phyloP scores from a whole-genome alignment of 1,139 yeast species.

The Kluyveromyces sp. region DNA sequence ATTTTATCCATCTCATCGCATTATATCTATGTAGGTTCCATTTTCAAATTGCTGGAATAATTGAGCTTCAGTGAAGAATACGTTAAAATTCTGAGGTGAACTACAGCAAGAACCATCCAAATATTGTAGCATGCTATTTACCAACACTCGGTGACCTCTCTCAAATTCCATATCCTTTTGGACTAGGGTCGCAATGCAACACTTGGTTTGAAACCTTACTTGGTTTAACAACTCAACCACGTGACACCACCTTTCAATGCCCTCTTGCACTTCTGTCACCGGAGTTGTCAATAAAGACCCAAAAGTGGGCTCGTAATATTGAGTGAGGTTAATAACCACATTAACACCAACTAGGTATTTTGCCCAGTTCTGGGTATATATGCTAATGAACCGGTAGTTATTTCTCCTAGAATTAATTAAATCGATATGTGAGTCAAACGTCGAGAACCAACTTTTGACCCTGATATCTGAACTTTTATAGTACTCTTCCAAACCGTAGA shows the following conservation, averaged over 20 bases:
- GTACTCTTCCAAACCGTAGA: constrained; percentile 3
- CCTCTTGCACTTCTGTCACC: not conserved
- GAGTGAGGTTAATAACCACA: constrained; percentile 1
- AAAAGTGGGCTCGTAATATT: not conserved
- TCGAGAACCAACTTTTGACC: not conserved
- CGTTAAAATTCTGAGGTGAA: not conserved
- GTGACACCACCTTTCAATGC: not conserved
- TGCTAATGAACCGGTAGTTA: not conserved
- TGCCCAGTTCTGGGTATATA: not conserved
- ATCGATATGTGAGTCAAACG: not conserved
- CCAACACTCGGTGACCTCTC: not conserved
- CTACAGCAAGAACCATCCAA: not conserved
- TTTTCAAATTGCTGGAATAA: constrained; percentile 3
- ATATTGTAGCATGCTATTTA: not conserved
- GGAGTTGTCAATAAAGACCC: not conserved
- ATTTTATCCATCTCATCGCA: constrained; percentile 1
- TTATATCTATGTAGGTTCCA: constrained; percentile 1
- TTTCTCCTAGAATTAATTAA: not conserved
- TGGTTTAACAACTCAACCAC: not conserved
- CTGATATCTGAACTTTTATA: not conserved
- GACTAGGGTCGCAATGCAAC: not conserved
- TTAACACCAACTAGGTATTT: not conserved
- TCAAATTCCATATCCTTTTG: not conserved
- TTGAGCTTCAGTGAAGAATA: not conserved
- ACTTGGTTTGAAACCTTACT: not conserved